Conservation (phyloP, 73 alveolate genomes). For the Paramecium primaurelia region DNA sequence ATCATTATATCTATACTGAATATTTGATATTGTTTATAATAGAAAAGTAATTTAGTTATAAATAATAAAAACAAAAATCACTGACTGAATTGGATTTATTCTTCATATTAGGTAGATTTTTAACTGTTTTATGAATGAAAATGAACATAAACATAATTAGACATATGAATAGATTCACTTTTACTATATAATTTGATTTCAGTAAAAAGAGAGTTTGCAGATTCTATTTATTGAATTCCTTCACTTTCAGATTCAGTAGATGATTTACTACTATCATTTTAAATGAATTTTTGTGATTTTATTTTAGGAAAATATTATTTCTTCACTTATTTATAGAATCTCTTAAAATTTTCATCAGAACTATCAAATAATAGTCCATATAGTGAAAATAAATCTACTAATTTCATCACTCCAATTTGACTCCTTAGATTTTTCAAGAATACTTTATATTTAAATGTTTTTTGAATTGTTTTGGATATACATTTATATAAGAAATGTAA, state of each 20-base stretch:
- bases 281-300: not conserved
- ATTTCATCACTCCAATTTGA: not conserved
- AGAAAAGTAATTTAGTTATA: not conserved
- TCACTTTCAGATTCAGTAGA: slow-evolving; percentile 40
- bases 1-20: not conserved
- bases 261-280: not conserved
- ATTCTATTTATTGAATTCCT: not conserved
- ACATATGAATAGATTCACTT: not conserved
- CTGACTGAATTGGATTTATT: not conserved
- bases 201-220: not conserved
- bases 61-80: not conserved
- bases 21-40: not conserved
- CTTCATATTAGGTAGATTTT: not conserved
- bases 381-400: not conserved
- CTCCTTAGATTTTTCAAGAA: not conserved
- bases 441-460: not conserved
- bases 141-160: not conserved
- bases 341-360: not conserved
- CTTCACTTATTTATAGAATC: not conserved
- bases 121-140: not conserved
- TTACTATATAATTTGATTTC: not conserved
- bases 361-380: not conserved
- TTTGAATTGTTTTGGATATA: not conserved
- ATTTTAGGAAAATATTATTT: not conserved
- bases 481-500: not conserved